Evolutionary conservation across 192 early-diverging fungal species (phyloP), one percentile per base, ranked within the genome.

Genomic region (Coemansia guatemalensis): DNA sequence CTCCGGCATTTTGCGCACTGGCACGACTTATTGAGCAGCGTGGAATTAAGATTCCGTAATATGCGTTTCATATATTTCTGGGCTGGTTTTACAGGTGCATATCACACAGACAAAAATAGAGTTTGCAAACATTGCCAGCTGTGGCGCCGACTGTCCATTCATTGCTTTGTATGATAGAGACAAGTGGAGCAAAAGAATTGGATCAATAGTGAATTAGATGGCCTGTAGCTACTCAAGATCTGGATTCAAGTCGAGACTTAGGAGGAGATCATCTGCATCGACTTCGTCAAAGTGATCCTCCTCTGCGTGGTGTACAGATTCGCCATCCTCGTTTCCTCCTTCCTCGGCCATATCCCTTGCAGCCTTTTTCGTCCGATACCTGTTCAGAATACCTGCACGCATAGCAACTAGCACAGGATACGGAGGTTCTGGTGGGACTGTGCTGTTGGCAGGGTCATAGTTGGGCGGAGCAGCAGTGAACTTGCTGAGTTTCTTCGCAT

Each of bases 1-100:
- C 85, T 4, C 83, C 83, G 30, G 67, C 84, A 49, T 88, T 86
- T 53, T 88, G 87, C 58, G 41, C 69, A 9, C 48, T 89, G 25
- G 88, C 90, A 2, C 68, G 73, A 24, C 50, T 74, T 48, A 84
- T 78, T 29, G 80, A 82, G 48, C 64, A 77, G 62, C 73, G 56
- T 53, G 61, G 44, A 4, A 82, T 68, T 55, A 71, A 54, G 57
- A 59, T 81, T 12, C 74, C 74, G 1, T 69, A 58, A 35, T 29
- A 27, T 48, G 20, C 39, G 22, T n/a, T 44, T 11, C 14, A 17
- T 44, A 44, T 44, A 44, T 44, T 44, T 17, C 1, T 44, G n/a
- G 26, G 4, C 35, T 39, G 7, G 24, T 14, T 14, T 6, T 30
- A 24, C 2, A 29, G 7, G 12, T 29, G 17, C 22, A 47, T 26